Conservation (phyloP, 495 filamentous ascomycete species). For the Annulohypoxylon nitens region DNA sequence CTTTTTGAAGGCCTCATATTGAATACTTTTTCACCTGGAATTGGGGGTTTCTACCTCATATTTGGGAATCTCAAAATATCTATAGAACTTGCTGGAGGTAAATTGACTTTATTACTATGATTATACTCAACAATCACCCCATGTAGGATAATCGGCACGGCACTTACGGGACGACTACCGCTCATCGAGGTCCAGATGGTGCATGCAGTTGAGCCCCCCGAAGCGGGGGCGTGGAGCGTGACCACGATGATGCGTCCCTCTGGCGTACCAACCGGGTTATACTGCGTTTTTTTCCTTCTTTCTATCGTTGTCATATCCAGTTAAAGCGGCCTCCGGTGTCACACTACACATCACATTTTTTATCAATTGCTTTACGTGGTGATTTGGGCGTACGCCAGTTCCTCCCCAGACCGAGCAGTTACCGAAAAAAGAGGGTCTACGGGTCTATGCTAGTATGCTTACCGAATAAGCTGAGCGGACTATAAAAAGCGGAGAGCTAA, state of each 20-base stretch:
- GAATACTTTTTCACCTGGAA: not conserved
- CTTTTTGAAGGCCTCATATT: not conserved
- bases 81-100: not conserved
- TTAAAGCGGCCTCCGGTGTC: conserved; percentile 26
- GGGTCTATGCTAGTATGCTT: not conserved
- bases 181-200: conserved; percentile 27
- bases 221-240: conserved; percentile 39
- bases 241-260: conserved; percentile 36
- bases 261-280: conserved; percentile 23
- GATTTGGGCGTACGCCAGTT: conserved; percentile 6
- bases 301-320: conserved; percentile 7
- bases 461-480: conserved; percentile 13
- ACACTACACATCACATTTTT: conserved; percentile 12
- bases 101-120: not conserved
- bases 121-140: not conserved
- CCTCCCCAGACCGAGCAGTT: conserved; percentile 18
- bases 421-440: conserved; percentile 17
- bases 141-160: not conserved
- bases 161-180: conserved; percentile 20
- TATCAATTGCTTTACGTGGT: conserved; percentile 13
- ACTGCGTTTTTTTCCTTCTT: conserved; percentile 7
- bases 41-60: not conserved
- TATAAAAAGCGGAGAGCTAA: conserved; percentile 13
- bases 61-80: not conserved
- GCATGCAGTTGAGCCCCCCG: conserved; percentile 27